Evolutionary conservation across 495 filamentous ascomycete genomes (phyloP), one percentile per base, ranked within the genome.

Genomic region (Xylaria palmicola): DNA sequence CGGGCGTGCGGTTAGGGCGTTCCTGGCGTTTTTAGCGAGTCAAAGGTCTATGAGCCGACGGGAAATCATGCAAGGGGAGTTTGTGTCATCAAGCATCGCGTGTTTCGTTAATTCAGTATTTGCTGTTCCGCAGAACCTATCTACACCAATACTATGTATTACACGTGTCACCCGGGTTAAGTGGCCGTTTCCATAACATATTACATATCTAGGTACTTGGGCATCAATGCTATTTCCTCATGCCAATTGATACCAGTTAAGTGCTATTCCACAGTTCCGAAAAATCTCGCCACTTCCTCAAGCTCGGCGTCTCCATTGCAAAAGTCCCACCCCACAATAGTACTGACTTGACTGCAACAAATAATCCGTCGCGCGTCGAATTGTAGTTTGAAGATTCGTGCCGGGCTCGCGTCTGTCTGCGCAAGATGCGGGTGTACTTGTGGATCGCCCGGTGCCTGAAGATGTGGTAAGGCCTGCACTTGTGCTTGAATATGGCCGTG

Each of bases 291-390:
- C 2, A 90, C 90, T 68, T 90, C 87, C 55, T 92, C 85, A 45
- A 98, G 86, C 62, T 92, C 86, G 66, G 84, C 76, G 54, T 98
- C 94, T n/a, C 84, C 89, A 65, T 89, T 89, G 50, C 92, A 93
- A 81, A 97, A 98, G 76, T 98, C 94, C 94, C 94, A 98, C 4
- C 93, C 94, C 3, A 98, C 91, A 62, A 98, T 98, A 51, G 88
- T 86, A 30, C 86, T 88, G 58, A 94, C 89, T 67, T 97, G 92
- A 48, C 88, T 91, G 65, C 93, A 96, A 75, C 92, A 96, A 55
- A 98, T 90, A 71, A 98, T 96, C 70, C 93, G 87, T 45, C 93
- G 83, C 0, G 92, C 88, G 68, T 98, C 94, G 66, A 97, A 98
- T 76, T 98, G 95, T 26, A 98, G 80, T 75, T 98, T 98, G 77